Base-by-base conservation (phyloP, 164 flowering plant species). In the Stephania cephalantha region DNA sequence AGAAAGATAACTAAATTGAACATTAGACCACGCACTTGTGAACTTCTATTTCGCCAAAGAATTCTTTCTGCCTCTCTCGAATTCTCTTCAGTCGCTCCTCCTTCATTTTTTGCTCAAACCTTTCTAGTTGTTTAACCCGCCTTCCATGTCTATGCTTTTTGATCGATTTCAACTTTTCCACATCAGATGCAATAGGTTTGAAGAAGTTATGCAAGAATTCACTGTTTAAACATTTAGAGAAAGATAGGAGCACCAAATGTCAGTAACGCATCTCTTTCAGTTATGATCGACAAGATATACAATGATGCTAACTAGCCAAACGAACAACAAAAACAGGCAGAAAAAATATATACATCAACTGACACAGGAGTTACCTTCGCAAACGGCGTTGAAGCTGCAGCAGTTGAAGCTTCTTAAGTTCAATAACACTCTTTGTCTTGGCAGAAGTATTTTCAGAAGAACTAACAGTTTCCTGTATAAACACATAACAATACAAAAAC, bases 31-130 rank as follows among this genome's bases (percentile, higher is more conserved):
- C 90, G 73, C 83, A 96, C 99, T 89, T 94, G 89, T 96, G 99
- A 79, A 84, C 82, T 87, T 96, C 99, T 64, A 96, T 79, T 79
- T 94, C 98, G 77, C 88, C 80, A 79, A 96, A 96, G 85, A 96
- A 96, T 73, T 96, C 98, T 85, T 93, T 96, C 85, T 96, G 99
- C 86, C 98, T 89, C 86, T 93, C 98, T 72, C 95, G 89, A 45
- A 90, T 87, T 82, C 99, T 88, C 90, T 90, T 96, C 77, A 88
- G 95, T 31, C 99, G 88, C 82, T 96, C 99, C 86, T 96, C 99
- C 86, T 94, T 96, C 99, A 93, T 93, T 82, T 85, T 92, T 84
- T 88, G 94, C 82, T 96, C 99, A 85, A 75, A 92, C 76, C 85
- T 96, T 79, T 96, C 99, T 46, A 94, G 80, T 78, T 96, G 99